phyloP scores from a whole-genome alignment of 257 asterid genomes.

The Solanum ossicruentum region DNA sequence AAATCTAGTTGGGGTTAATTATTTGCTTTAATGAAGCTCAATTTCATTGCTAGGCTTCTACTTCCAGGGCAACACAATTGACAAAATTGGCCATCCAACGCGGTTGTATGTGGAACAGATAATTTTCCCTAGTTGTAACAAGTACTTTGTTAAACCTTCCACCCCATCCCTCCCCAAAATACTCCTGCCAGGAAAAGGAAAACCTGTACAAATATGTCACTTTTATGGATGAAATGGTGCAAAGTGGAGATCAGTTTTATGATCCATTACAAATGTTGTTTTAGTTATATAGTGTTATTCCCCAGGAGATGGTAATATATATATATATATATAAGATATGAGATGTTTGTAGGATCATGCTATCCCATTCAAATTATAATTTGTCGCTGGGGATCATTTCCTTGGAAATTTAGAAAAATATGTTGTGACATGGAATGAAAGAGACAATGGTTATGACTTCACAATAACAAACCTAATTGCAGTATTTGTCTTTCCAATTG shows the following conservation, averaged over 20 bases:
- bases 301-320: background rate
- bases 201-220: background rate
- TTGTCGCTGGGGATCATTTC: background rate
- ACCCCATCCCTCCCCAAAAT: background rate
- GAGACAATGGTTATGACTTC: background rate
- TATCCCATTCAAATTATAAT: background rate
- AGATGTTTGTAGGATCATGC: background rate
- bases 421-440: background rate
- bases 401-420: background rate
- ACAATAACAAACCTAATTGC: background rate
- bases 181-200: background rate
- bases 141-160: background rate
- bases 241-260: background rate
- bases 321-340: background rate
- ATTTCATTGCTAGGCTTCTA: background rate
- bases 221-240: background rate
- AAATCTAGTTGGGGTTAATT: background rate
- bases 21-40: background rate
- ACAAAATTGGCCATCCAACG: background rate
- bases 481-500: background rate
- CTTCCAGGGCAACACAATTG: background rate
- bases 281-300: background rate
- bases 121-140: background rate
- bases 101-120: background rate
- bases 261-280: background rate